Conservation (phyloP, 176 grass and related monocot genomes). For the Secale cereale region DNA sequence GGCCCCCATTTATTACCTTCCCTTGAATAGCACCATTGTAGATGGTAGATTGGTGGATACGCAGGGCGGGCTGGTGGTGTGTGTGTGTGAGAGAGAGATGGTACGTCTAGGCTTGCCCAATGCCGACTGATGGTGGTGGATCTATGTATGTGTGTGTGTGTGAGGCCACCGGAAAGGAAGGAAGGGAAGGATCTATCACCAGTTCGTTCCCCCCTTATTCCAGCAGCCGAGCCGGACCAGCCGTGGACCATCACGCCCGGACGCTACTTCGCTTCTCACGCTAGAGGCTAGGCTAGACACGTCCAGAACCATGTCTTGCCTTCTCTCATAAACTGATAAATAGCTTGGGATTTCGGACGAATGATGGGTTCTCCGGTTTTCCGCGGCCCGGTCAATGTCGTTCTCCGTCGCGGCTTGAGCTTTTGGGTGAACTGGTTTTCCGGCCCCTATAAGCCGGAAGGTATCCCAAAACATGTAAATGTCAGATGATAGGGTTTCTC, state of each 20-base stretch:
- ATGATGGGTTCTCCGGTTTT: not conserved
- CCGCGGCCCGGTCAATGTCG: too few relatives aligned
- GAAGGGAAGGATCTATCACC: not conserved
- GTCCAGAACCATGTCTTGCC: not conserved
- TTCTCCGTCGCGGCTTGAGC: not conserved
- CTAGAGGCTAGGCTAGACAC: not conserved
- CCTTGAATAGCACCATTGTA: not conserved
- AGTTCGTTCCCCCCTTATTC: not conserved
- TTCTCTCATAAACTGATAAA: not conserved
- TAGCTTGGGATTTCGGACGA: too few relatives aligned
- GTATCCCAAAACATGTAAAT: not conserved
- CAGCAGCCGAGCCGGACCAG: not conserved
- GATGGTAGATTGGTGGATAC: not conserved
- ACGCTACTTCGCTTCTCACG: not conserved
- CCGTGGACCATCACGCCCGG: not conserved
- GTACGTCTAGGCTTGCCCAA: not conserved
- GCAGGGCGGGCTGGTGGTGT: too few relatives aligned
- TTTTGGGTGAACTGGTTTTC: not conserved
- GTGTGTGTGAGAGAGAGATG: too few relatives aligned
- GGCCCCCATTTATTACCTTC: not conserved
- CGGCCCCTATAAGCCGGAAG: too few relatives aligned
- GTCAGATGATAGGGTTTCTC: not conserved
- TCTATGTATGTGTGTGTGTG: not conserved
- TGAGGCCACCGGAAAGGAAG: not conserved
- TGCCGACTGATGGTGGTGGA: not conserved